Percentiles rank a stretch among this genome's conserved stretches.
phyloP scores from a whole-genome alignment of 179 eudicot species.

The Silene coronaria region DNA sequence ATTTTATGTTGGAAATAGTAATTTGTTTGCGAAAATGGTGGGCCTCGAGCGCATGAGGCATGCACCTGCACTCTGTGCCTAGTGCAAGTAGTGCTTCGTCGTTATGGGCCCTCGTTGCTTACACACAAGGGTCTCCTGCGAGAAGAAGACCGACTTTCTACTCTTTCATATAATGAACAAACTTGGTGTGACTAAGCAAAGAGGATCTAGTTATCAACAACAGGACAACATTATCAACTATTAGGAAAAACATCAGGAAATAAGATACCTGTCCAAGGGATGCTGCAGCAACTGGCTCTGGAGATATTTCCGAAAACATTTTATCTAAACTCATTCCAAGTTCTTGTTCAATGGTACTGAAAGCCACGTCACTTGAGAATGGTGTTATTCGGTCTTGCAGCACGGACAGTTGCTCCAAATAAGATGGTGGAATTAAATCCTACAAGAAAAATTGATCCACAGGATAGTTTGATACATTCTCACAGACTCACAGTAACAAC shows the following conservation, averaged over 20 bases:
- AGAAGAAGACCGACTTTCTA: too few relatives aligned
- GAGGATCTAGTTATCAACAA: neutral
- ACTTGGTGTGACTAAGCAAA: neutral
- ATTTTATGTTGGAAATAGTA: too few relatives aligned
- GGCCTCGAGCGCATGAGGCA: too few relatives aligned
- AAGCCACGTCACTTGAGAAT: constrained; percentile 75
- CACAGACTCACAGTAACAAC: neutral
- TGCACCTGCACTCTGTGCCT: too few relatives aligned
- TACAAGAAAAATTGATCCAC: constrained; percentile 19
- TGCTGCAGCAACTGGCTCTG: constrained; percentile 92
- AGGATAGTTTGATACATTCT: neutral
- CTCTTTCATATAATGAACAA: too few relatives aligned
- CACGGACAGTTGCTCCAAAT: constrained; percentile 75
- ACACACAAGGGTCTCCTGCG: too few relatives aligned
- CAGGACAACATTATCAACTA: neutral
- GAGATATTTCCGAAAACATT: constrained; percentile 82
- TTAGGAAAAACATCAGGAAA: neutral
- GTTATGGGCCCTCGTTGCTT: too few relatives aligned
- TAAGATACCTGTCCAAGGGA: constrained; percentile 86
- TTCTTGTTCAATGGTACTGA: constrained; percentile 74
- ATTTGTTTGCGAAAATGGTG: too few relatives aligned
- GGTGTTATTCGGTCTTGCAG: constrained; percentile 90
- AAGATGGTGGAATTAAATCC: constrained; percentile 92
- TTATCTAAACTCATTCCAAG: constrained; percentile 63
- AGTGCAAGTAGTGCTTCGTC: too few relatives aligned